phyloP scores from a whole-genome alignment of 2,329 filamentous ascomycete genomes.

The Ilyonectria mors-panacis region DNA sequence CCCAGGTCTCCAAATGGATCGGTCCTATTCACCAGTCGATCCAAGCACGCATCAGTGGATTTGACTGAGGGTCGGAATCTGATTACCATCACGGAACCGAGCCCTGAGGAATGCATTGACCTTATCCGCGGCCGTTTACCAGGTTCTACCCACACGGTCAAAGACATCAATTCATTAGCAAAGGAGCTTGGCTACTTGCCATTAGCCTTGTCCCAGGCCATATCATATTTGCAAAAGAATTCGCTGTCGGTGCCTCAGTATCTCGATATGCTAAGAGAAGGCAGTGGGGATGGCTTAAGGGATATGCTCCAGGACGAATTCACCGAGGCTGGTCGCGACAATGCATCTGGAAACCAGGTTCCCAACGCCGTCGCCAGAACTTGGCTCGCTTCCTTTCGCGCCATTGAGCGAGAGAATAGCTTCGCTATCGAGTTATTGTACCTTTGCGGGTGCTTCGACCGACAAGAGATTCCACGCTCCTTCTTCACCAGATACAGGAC shows the following conservation, averaged over 20 bases:
- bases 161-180: neutral
- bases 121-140: neutral
- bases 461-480: constrained; percentile 4
- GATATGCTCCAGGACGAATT: neutral
- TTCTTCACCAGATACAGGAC: neutral
- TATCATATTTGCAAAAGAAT: neutral
- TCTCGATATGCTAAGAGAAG: neutral
- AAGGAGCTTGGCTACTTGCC: neutral
- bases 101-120: neutral
- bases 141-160: neutral
- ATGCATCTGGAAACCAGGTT: neutral
- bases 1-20: neutral
- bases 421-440: constrained; percentile 5
- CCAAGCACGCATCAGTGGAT: neutral
- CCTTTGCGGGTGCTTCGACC: constrained; percentile 3
- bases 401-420: neutral
- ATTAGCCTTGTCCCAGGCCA: constrained; percentile 6
- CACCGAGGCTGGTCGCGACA: neutral
- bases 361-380: constrained; percentile 12
- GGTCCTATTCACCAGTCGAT: constrained; percentile 7
- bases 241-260: neutral
- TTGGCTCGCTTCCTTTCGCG: constrained; percentile 1
- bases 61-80: neutral
- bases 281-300: neutral
- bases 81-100: neutral